Evolutionary conservation across 2,329 filamentous ascomycete species (phyloP).

Genomic region (Ampelomyces quisqualis): DNA sequence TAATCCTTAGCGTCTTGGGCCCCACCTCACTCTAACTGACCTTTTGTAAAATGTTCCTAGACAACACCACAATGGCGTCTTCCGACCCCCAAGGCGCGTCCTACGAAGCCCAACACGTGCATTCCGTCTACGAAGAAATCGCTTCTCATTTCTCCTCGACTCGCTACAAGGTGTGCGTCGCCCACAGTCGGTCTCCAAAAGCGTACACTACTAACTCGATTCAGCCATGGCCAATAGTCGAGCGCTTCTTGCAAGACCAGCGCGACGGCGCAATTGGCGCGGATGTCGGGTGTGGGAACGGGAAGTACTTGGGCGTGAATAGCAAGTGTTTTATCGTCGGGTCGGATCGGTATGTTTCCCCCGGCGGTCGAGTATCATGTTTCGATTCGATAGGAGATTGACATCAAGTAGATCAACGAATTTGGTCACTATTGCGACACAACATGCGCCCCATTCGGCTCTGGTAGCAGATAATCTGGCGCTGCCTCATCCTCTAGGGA

Average conservation of each 20-base stretch:
- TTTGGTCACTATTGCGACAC: slow-evolving; percentile 58
- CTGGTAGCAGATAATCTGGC: slow-evolving; percentile 78
- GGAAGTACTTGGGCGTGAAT: slow-evolving; percentile 88
- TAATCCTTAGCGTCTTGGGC: slow-evolving; percentile 12
- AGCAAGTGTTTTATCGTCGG: slow-evolving; percentile 74
- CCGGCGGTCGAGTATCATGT: background rate
- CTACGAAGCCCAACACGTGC: slow-evolving; percentile 87
- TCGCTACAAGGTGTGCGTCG: slow-evolving; percentile 61
- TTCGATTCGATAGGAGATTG: background rate
- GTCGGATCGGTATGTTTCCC: slow-evolving; percentile 71
- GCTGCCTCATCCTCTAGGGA: slow-evolving; percentile 69
- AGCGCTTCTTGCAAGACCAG: slow-evolving; percentile 69
- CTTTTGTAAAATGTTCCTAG: no score
- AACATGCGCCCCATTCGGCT: slow-evolving; percentile 62
- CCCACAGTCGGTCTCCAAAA: slow-evolving; percentile 2
- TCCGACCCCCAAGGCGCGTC: slow-evolving; percentile 46
- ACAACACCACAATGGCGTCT: slow-evolving; percentile 21
- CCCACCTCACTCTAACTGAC: slow-evolving; percentile 9
- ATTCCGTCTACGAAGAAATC: slow-evolving; percentile 86
- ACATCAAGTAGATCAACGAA: slow-evolving; percentile 54
- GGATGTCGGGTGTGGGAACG: slow-evolving; percentile 94
- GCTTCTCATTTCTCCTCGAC: slow-evolving; percentile 82
- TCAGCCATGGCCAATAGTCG: slow-evolving; percentile 88
- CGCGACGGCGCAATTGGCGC: slow-evolving; percentile 74
- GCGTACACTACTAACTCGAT: slow-evolving; percentile 20